Base-by-base conservation (phyloP, 1,139 yeast species). In the Suhomyces panamericanus region DNA sequence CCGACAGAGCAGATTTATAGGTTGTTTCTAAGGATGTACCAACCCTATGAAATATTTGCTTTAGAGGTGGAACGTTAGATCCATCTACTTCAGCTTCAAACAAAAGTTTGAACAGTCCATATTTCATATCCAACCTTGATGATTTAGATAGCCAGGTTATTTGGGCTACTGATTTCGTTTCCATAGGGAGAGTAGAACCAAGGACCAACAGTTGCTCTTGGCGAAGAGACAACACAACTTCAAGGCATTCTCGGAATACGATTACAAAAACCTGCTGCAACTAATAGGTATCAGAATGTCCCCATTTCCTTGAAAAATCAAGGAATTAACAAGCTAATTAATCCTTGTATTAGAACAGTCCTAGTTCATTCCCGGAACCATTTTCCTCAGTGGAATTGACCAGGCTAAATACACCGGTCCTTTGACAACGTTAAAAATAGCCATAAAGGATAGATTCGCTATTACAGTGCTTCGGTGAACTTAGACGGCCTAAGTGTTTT, bases 201-300 rank as follows among this genome's bases (percentile, higher is more conserved):
- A 51, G 12, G 43, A 47, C 34, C 40, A 51, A 34, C 53, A 53
- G 27, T 54, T 43, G 66, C 56, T 3, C 54, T 53, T 30, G 62
- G 53, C 24, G 50, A 51, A 46, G 20, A 35, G 20, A 52, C 60
- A 52, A 15, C 39, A 10, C 35, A 11, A 6, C 32, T 32, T 11
- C 44, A 44, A 16, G 63, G 63, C 15, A 53, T 61, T 11, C 44
- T 62, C 7, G 66, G 66, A 16, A 77, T 83, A 47, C 86, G 86
- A 11, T 32, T 38, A 38, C 35, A 11, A 12, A 4, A 7, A 14
- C 28, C 36, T 13, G 36, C 30, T 1, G 7, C 35, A 13, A 4
- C 5, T 4, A 5, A 2, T n/a, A 15, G 16, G 32, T 64, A 66
- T 43, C 43, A 48, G 20, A 62, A 51, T 44, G 48, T 60, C 34